These are phyloP conservation scores for Cercophora scortea DNA, from an alignment of 495 filamentous ascomycete species.

Conservation along the genomic window DNA sequence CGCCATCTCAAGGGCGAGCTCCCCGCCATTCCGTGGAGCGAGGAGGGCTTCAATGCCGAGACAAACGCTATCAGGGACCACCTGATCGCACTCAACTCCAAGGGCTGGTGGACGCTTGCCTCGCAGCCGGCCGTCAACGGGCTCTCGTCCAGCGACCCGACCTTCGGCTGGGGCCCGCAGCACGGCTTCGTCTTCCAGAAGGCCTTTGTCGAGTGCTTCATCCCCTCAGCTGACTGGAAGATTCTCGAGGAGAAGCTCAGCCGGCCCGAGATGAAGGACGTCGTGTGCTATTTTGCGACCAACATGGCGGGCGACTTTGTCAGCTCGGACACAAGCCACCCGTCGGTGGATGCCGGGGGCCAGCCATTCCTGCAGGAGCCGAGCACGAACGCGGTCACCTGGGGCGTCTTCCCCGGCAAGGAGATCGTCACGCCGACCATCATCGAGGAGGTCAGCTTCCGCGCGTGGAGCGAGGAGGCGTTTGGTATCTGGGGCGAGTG, in stretches of 20 bases:
- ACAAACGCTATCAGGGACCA: slow-evolving; percentile 68
- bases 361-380: slow-evolving; percentile 31
- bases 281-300: slow-evolving; percentile 78
- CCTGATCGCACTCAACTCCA: slow-evolving; percentile 66
- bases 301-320: slow-evolving; percentile 65
- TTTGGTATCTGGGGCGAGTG: slow-evolving; percentile 94
- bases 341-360: slow-evolving; percentile 5
- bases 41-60: slow-evolving; percentile 80
- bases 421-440: slow-evolving; percentile 97
- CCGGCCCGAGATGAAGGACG: slow-evolving; percentile 43
- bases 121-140: slow-evolving; percentile 95
- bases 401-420: slow-evolving; percentile 92
- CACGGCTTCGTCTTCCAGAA: slow-evolving; percentile 98
- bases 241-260: slow-evolving; percentile 54
- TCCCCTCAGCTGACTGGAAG: slow-evolving; percentile 62
- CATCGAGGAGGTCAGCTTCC: slow-evolving; percentile 92
- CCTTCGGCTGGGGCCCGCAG: slow-evolving; percentile 90
- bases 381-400: slow-evolving; percentile 87
- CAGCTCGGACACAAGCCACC: slow-evolving; percentile 44
- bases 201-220: slow-evolving; percentile 94
- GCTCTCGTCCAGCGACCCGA: slow-evolving; percentile 59
- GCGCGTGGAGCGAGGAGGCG: slow-evolving; percentile 91
- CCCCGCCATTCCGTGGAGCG: slow-evolving; percentile 82
- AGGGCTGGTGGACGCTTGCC: slow-evolving; percentile 93
- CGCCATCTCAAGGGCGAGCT: slow-evolving; percentile 70